Evolutionary conservation across 192 early-diverging fungal species (phyloP).

Genomic region (Spinellus fusiger): DNA sequence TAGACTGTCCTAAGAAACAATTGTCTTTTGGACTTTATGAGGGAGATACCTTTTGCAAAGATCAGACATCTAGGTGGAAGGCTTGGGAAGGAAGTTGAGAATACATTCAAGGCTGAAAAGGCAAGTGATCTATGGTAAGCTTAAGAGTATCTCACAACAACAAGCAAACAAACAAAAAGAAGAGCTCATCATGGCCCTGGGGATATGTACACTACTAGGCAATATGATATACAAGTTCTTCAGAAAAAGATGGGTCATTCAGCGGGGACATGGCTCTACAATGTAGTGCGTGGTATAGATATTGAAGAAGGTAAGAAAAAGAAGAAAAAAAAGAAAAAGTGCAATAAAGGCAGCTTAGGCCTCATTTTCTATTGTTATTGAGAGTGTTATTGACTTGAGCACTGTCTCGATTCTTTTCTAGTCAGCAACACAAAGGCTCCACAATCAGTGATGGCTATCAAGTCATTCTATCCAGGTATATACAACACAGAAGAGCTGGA

Average conservation of each 20-base stretch:
- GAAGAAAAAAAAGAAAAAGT: not conserved
- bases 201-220: slow-evolving; percentile 23
- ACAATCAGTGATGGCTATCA: slow-evolving; percentile 43
- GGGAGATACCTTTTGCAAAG: slow-evolving; percentile 59
- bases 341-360: no score
- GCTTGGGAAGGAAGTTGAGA: slow-evolving; percentile 66
- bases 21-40: slow-evolving; percentile 55
- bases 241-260: slow-evolving; percentile 45
- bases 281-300: slow-evolving; percentile 58
- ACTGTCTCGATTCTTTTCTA: slow-evolving; percentile 2
- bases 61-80: slow-evolving; percentile 88
- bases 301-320: slow-evolving; percentile 34
- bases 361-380: no score
- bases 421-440: slow-evolving; percentile 25
- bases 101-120: slow-evolving; percentile 48
- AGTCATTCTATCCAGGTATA: slow-evolving; percentile 33
- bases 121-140: slow-evolving; percentile 52
- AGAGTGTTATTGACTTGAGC: no score
- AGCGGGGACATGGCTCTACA: slow-evolving; percentile 50
- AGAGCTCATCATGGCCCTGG: not conserved
- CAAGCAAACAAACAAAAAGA: no score
- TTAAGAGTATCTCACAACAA: not conserved
- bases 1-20: slow-evolving; percentile 66
- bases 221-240: slow-evolving; percentile 37
- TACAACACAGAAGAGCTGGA: slow-evolving; percentile 18